A percentile compares a stretch with the other conserved stretches of the same genome.
These are phyloP conservation scores for Onygenales sp. DNA, from an alignment of 2,329 filamentous ascomycete genomes.

Conservation along the genomic window DNA sequence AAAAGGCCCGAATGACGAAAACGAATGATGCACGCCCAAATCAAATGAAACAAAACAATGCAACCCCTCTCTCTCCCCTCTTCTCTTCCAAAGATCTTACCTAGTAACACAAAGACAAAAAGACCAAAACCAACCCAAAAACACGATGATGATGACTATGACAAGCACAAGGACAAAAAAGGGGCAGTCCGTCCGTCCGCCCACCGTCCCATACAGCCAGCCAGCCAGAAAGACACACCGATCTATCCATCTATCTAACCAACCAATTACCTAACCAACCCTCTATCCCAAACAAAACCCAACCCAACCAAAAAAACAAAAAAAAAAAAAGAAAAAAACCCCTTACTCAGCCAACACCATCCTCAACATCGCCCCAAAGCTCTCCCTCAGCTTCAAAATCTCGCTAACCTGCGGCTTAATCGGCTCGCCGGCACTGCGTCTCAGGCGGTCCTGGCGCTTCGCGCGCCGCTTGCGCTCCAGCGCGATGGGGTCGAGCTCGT, in stretches of 20 bases:
- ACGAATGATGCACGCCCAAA: no score
- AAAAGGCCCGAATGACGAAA: no score
- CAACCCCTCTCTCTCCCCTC: no score
- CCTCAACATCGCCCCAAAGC: constrained; percentile 73
- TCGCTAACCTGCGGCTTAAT: constrained; percentile 70
- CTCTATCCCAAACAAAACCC: not conserved
- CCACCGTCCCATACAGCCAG: no score
- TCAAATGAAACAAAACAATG: no score
- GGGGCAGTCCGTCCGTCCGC: no score
- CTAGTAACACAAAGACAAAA: not conserved
- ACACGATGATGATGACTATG: not conserved
- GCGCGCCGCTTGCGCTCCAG: constrained; percentile 71
- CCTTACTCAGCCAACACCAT: constrained; percentile 64
- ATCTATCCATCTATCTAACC: no score
- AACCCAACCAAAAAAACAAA: not conserved
- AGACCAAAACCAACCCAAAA: not conserved
- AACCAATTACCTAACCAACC: not conserved
- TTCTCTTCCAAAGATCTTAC: no score
- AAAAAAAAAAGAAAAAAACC: not conserved
- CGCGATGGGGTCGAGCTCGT: constrained; percentile 77
- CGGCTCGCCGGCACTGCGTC: constrained; percentile 73
- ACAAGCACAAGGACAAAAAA: not conserved
- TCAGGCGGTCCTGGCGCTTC: constrained; percentile 66
- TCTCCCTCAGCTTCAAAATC: constrained; percentile 67
- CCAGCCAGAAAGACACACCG: no score